Evolutionary conservation across 345 rosid species (phyloP), one percentile per base, ranked within the genome.

Genomic region (Dimocarpus longan): DNA sequence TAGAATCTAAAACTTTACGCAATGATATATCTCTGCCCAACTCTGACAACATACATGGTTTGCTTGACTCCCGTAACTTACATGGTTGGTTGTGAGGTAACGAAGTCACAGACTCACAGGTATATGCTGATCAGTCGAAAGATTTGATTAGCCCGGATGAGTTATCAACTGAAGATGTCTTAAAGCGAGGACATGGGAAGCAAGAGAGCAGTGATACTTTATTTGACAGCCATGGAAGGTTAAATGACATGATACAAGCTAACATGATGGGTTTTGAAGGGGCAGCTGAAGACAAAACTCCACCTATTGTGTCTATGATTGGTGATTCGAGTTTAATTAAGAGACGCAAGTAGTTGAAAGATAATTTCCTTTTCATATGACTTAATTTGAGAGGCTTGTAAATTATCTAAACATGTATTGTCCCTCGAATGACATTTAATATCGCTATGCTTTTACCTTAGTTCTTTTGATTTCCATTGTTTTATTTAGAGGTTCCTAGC

Each of bases 1-100:
- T 90, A 78, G 82, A 86, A 71, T 54, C 83, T 50, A 70, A 15
- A 44, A 40, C 44, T 73, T 43, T 66, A 6, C 56, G 5, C 15
- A 70, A 82, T 43, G 70, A 81, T 44, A 80, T 71, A 68, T 84
- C 92, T 78, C 81, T 79, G 56, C 78, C 83, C 21, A 88, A 86
- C 78, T 79, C 86, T 4, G 79, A 82, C 71, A 76, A 57, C 46
- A 11, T 77, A n/a, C 76, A 62, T 82, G 72, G 70, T 71, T 21
- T 78, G 62, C 79, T 84, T n/a, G 89, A 86, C 78, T 79, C 86
- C 7, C 76, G 81, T 74, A 74, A 63, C 60, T n/a, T 79, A 18
- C 76, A 56, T 83, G 70, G 71, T 68, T 19, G 66, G n/a, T n/a
- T n/a, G n/a, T n/a, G n/a, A n/a, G n/a, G n/a, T n/a, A n/a, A n/a